Base-by-base conservation (phyloP, 139 green algal genomes). In the Haematococcus lacustris region DNA sequence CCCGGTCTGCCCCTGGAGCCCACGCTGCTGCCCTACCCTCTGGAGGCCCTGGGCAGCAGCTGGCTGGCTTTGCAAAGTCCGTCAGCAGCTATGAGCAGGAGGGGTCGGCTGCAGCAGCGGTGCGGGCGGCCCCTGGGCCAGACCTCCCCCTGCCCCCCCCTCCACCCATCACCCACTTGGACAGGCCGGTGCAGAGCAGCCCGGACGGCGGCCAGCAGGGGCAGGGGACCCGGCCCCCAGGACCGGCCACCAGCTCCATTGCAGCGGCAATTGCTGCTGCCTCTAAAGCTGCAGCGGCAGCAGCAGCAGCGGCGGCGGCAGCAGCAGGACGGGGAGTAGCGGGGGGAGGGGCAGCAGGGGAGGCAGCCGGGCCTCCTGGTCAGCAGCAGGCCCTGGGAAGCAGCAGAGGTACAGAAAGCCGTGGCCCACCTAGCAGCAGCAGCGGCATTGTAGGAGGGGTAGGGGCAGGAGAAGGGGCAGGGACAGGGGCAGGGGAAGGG, bases 291-390 rank as follows among this genome's bases (percentile, higher is more conserved):
- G 3, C 4, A 40, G 30, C 60, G 30, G 30, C 60, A 67, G 30
- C 60, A 67, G 30, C 80, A 73, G 64, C 64, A 70, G 38, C 57
- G 59, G 64, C 67, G 66, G 64, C 53, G 50, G 38, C 43, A 62
- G 21, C 69, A 68, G 34, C 68, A 61, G 38, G 23, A 41, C 33
- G 47, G 38, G 39, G 2, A 39, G 13, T 66, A 38, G 28, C 73
- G 60, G 69, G 73, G 59, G 61, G 37, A 71, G n/a, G 32, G 41
- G 51, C 50, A 62, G 35, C 30, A 23, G 35, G 30, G 50, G 30
- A 51, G 41, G 38, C 59, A 34, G 28, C 72, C 39, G 38, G 38
- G 47, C 47, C 60, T 63, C 53, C 70, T n/a, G n/a, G n/a, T n/a
- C n/a, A n/a, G n/a, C n/a, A n/a, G n/a, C n/a, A n/a, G n/a, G n/a